Percentiles rank a stretch among this genome's conserved stretches.
These are phyloP conservation scores for Camptophora hylomeconis DNA, from an alignment of 2,329 filamentous ascomycete genomes.

Conservation along the genomic window DNA sequence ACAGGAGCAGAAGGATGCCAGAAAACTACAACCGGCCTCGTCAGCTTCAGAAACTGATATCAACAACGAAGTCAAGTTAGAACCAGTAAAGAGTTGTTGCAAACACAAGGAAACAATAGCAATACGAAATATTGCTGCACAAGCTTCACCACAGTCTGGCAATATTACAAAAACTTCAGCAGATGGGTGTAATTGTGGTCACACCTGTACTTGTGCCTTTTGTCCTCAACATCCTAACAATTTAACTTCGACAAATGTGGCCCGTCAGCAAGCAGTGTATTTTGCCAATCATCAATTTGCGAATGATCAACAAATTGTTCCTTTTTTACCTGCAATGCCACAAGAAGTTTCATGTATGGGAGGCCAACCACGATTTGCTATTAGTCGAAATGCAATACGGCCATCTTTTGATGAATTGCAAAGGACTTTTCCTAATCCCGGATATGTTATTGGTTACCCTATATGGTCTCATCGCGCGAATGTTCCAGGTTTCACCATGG, in stretches of 20 bases:
- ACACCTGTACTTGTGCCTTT: constrained; percentile 16
- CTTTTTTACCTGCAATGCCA: constrained; percentile 7
- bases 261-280: constrained; percentile 13
- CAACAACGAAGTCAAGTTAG: constrained; percentile 6
- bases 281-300: constrained; percentile 12
- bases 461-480: neutral
- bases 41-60: constrained; percentile 1
- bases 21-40: constrained; percentile 1
- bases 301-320: constrained; percentile 6
- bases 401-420: neutral
- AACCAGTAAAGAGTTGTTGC: constrained; percentile 10
- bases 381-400: constrained; percentile 1
- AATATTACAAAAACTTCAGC: constrained; percentile 7
- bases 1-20: constrained; percentile 11
- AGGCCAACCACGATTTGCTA: constrained; percentile 11
- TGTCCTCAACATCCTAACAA: constrained; percentile 19
- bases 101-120: constrained; percentile 13
- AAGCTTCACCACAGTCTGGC: neutral
- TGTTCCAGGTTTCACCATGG: neutral
- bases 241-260: constrained; percentile 13
- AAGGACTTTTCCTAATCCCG: neutral
- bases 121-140: constrained; percentile 1
- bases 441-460: constrained; percentile 2
- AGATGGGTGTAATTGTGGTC: constrained; percentile 15
- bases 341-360: constrained; percentile 15